phyloP scores from a whole-genome alignment of 2,329 filamentous ascomycete species.

The Colletotrichum sp. region DNA sequence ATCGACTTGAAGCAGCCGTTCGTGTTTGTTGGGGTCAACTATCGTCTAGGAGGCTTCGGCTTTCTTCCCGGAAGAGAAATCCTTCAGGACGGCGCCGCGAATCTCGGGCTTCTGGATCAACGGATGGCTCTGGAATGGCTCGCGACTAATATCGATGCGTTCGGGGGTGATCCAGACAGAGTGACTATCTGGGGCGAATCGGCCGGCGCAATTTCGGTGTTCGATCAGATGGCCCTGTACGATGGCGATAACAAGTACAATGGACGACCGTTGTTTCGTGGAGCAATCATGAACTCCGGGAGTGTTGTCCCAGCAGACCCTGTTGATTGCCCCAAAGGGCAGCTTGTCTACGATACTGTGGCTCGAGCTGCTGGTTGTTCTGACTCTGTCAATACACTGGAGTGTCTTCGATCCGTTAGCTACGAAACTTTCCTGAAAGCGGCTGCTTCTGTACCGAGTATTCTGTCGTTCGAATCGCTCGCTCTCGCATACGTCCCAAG shows the following conservation, averaged over 20 bases:
- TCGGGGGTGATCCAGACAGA: slow-evolving; percentile 80
- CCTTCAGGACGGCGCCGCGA: slow-evolving; percentile 68
- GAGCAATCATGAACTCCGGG: slow-evolving; percentile 79
- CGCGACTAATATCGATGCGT: slow-evolving; percentile 76
- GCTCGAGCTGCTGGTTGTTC: slow-evolving; percentile 67
- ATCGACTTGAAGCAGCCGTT: slow-evolving; percentile 64
- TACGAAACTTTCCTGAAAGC: slow-evolving; percentile 69
- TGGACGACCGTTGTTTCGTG: slow-evolving; percentile 75
- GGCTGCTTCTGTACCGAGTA: slow-evolving; percentile 71
- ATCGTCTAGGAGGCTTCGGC: slow-evolving; percentile 76
- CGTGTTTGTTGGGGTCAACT: slow-evolving; percentile 79
- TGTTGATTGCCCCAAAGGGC: slow-evolving; percentile 70
- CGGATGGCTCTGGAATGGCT: slow-evolving; percentile 77
- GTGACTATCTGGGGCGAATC: slow-evolving; percentile 83
- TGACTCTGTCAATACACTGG: slow-evolving; percentile 59
- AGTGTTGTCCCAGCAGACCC: slow-evolving; percentile 64
- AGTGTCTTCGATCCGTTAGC: slow-evolving; percentile 67
- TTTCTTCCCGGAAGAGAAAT: slow-evolving; percentile 75
- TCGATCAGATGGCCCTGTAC: slow-evolving; percentile 78
- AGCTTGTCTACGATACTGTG: slow-evolving; percentile 68
- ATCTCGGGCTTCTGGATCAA: slow-evolving; percentile 77
- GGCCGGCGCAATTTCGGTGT: slow-evolving; percentile 74
- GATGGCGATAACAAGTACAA: slow-evolving; percentile 78
- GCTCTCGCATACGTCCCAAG: slow-evolving; percentile 77
- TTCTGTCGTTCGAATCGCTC: slow-evolving; percentile 71